Percentiles rank a stretch among this genome's conserved stretches.
Conservation (phyloP, 2,329 filamentous ascomycete species). For the Xylogone sp. region DNA sequence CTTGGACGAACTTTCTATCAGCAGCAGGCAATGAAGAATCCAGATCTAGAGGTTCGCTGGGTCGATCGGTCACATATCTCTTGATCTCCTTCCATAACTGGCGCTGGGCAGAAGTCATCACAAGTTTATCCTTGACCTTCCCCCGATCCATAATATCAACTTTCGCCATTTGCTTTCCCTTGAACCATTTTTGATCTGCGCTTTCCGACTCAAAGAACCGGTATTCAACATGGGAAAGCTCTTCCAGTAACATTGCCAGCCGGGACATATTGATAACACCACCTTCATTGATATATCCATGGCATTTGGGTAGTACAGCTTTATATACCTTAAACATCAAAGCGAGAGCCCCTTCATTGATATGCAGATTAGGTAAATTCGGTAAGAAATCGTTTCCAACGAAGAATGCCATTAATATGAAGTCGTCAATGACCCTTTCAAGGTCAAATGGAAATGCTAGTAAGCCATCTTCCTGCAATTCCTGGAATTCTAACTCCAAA, state of each 20-base stretch:
- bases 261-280: constrained; percentile 87
- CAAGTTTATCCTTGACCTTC: constrained; percentile 61
- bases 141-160: constrained; percentile 61
- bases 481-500: constrained; percentile 93
- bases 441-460: constrained; percentile 83
- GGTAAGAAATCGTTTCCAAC: constrained; percentile 99
- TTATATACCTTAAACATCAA: constrained; percentile 99
- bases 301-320: constrained; percentile 76
- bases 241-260: constrained; percentile 72
- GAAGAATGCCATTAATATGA: constrained; percentile 99
- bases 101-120: constrained; percentile 77
- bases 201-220: constrained; percentile 91
- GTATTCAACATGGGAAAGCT: constrained; percentile 83
- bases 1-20: constrained; percentile 91
- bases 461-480: constrained; percentile 69
- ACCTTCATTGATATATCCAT: constrained; percentile 94
- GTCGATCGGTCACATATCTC: constrained; percentile 72
- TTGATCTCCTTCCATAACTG: constrained; percentile 79
- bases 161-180: constrained; percentile 74
- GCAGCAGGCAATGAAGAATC: constrained; percentile 67
- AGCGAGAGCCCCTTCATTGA: constrained; percentile 94
- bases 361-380: constrained; percentile 92
- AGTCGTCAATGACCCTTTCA: constrained; percentile 96
- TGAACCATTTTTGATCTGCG: constrained; percentile 87
- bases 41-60: constrained; percentile 67